Conservation (phyloP, 768 basidiomycete species). For the Cystofilobasidium ferigula region DNA sequence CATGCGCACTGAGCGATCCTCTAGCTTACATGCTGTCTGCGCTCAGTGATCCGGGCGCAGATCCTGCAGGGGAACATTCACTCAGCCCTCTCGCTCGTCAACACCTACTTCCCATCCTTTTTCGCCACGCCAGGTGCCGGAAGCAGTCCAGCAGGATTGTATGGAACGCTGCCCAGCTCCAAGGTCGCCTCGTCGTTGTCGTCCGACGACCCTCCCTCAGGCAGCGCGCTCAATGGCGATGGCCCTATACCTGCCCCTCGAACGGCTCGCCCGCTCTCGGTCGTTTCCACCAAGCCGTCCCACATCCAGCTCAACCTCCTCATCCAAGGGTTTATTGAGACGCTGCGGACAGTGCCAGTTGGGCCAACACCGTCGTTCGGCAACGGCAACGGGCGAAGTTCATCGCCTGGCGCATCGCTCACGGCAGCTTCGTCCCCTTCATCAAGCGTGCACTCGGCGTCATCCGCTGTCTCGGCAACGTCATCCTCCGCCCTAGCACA, state of each 20-base stretch:
- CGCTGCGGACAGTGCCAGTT: constrained; percentile 50
- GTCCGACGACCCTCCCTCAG: background rate
- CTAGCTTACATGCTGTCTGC: background rate
- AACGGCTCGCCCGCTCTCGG: constrained; percentile 23
- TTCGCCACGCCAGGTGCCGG: too few relatives aligned
- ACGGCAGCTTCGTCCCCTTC: constrained; percentile 3
- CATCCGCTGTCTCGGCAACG: constrained; percentile 13
- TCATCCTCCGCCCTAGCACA: constrained; percentile 33
- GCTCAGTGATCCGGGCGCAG: constrained; percentile 54
- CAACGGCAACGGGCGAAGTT: background rate
- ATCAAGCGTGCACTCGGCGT: constrained; percentile 8
- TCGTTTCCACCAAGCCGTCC: constrained; percentile 52
- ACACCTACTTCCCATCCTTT: constrained; percentile 64
- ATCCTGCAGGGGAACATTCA: constrained; percentile 68
- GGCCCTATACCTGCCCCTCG: background rate
- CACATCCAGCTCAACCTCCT: constrained; percentile 75
- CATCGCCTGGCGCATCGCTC: background rate
- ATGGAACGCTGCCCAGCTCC: too few relatives aligned
- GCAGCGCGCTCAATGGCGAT: background rate
- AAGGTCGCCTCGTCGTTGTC: background rate
- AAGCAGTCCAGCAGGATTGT: too few relatives aligned
- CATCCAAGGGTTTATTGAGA: constrained; percentile 77
- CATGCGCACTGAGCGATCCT: too few relatives aligned
- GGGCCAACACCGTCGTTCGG: background rate
- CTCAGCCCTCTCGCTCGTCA: constrained; percentile 55